Percentiles rank a stretch among this genome's conserved stretches.
Evolutionary conservation across 768 basidiomycete species (phyloP).

Genomic region (Gymnopilus dilepis): DNA sequence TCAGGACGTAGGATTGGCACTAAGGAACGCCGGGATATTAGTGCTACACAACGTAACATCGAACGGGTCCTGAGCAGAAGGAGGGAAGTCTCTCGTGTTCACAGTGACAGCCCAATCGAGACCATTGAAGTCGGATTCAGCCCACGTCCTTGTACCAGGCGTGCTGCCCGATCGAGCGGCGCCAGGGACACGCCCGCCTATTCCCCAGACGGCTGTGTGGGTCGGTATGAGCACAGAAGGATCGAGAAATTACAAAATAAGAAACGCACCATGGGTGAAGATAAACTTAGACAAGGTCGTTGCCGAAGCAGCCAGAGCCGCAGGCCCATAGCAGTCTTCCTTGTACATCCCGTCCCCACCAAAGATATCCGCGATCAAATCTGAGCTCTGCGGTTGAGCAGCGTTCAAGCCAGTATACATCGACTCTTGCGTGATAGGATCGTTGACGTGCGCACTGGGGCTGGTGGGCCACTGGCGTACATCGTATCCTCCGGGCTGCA

Average conservation of each 20-base stretch:
- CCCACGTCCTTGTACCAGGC: neutral
- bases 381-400: slow-evolving; percentile 1
- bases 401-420: slow-evolving; percentile 3
- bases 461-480: slow-evolving; percentile 5
- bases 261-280: neutral
- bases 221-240: neutral
- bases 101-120: slow-evolving; percentile 1
- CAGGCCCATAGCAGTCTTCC: neutral
- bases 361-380: slow-evolving; percentile 2
- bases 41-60: neutral
- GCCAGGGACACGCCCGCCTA: neutral
- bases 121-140: neutral
- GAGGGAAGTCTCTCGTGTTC: slow-evolving; percentile 7
- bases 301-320: slow-evolving; percentile 3
- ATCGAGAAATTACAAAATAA: too few relatives aligned
- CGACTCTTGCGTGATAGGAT: slow-evolving; percentile 6
- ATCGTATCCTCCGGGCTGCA: slow-evolving; percentile 1
- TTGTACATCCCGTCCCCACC: slow-evolving; percentile 11
- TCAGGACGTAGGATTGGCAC: neutral
- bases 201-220: slow-evolving; percentile 2
- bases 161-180: neutral
- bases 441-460: slow-evolving; percentile 5
- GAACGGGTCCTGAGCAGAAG: neutral
- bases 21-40: slow-evolving; percentile 3
- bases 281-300: slow-evolving; percentile 7